Percentiles rank a stretch among this genome's conserved stretches.
These are phyloP conservation scores for Aspergillus felis DNA, from an alignment of 2,329 filamentous ascomycete species.

Conservation along the genomic window DNA sequence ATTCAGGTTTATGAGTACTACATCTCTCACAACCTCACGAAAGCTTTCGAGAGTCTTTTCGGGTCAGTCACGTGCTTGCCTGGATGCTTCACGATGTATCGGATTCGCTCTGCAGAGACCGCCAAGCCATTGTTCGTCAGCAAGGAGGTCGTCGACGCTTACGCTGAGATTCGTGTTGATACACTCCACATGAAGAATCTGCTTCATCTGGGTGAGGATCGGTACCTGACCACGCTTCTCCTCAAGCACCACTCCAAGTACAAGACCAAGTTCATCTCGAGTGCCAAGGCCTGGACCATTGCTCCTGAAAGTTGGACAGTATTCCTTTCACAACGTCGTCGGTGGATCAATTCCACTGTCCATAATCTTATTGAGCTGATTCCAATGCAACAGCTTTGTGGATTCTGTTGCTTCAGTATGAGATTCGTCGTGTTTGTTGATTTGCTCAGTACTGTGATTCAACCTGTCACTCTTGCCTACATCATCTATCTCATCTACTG, in stretches of 20 bases:
- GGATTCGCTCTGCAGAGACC: slow-evolving; percentile 87
- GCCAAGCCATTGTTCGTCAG: slow-evolving; percentile 97
- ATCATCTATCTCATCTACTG: slow-evolving; percentile 83
- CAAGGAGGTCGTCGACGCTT: slow-evolving; percentile 80
- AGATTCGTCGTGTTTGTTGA: slow-evolving; percentile 96
- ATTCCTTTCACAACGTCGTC: slow-evolving; percentile 95
- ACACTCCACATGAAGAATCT: slow-evolving; percentile 99
- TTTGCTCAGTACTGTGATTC: slow-evolving; percentile 83
- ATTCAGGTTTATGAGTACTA: slow-evolving; percentile 99
- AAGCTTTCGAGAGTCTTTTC: slow-evolving; percentile 96
- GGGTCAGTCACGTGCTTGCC: slow-evolving; percentile 96
- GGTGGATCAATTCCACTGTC: slow-evolving; percentile 99
- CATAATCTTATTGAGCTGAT: slow-evolving; percentile 97
- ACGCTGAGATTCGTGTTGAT: slow-evolving; percentile 90
- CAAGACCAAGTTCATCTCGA: slow-evolving; percentile 96
- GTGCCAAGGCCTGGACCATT: slow-evolving; percentile 92
- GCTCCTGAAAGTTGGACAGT: slow-evolving; percentile 91
- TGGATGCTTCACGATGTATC: slow-evolving; percentile 99
- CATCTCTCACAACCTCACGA: slow-evolving; percentile 94
- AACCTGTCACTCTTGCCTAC: slow-evolving; percentile 87
- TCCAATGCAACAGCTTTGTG: slow-evolving; percentile 87
- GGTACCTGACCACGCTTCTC: slow-evolving; percentile 90
- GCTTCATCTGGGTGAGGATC: slow-evolving; percentile 93
- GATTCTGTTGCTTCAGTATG: slow-evolving; percentile 99
- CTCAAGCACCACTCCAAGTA: slow-evolving; percentile 89